These are phyloP conservation scores for Globisporangium cylindrosporum DNA, from an alignment of 352 stramenopile species.

Conservation along the genomic window DNA sequence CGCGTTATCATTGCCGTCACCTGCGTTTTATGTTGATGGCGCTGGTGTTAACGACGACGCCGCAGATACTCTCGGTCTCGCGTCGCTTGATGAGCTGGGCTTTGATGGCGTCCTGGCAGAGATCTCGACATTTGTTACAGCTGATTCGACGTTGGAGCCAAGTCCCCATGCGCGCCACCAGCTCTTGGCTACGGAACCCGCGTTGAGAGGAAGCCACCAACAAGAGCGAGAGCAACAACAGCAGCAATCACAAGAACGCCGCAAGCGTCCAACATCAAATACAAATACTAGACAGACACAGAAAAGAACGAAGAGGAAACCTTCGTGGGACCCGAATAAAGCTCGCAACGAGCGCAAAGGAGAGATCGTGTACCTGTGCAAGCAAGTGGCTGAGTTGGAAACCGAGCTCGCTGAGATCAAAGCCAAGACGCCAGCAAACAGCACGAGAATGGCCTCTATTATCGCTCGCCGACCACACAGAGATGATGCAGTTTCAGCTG, in stretches of 20 bases:
- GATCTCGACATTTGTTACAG: too few species aligned
- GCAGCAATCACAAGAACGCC: too few species aligned
- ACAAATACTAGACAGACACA: too few species aligned
- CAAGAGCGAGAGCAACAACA: neutral
- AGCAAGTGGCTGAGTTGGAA: constrained; percentile 32
- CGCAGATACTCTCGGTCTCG: neutral
- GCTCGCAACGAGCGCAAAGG: constrained; percentile 28
- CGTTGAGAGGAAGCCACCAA: neutral
- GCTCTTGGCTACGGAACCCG: neutral
- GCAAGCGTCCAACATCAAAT: too few species aligned
- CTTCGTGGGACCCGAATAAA: constrained; percentile 9
- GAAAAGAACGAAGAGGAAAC: neutral
- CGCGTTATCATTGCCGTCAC: neutral
- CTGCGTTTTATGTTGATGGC: neutral
- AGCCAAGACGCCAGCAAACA: neutral
- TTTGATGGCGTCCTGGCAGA: neutral
- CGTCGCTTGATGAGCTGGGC: neutral
- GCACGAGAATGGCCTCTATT: neutral
- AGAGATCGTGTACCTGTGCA: constrained; percentile 32
- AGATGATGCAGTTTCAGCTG: neutral
- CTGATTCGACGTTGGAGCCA: too few species aligned
- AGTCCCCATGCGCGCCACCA: too few species aligned
- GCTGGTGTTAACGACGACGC: too few species aligned
- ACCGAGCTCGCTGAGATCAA: constrained; percentile 17
- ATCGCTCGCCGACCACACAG: neutral